A percentile compares a stretch with the other conserved stretches of the same genome.
phyloP scores from a whole-genome alignment of 495 filamentous ascomycete species.

The Aspergillus ostianus region DNA sequence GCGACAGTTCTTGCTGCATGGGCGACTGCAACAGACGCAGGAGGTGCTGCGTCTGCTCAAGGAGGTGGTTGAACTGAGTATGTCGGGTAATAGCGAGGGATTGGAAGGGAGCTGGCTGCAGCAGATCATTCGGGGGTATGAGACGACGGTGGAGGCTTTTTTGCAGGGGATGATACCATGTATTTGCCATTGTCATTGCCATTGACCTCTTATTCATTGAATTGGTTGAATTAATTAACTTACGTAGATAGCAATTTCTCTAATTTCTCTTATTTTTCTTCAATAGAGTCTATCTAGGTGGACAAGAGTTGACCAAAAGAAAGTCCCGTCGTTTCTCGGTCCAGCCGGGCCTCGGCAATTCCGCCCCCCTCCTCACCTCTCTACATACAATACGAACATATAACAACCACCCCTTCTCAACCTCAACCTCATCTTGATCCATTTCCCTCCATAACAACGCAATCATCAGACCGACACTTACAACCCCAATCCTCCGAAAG shows the following conservation, averaged over 20 bases:
- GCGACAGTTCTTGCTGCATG: conserved; percentile 31
- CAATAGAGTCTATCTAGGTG: too few species aligned
- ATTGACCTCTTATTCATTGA: not conserved
- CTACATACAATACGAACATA: too few species aligned
- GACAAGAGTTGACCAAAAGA: too few species aligned
- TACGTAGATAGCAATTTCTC: not conserved
- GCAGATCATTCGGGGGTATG: conserved; percentile 34
- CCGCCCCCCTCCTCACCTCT: not conserved
- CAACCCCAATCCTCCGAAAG: too few species aligned
- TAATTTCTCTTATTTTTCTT: not conserved
- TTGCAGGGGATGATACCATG: conserved; percentile 32
- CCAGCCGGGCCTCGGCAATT: conserved; percentile 15
- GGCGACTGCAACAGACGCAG: conserved; percentile 31
- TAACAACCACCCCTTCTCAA: not conserved
- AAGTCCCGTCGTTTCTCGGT: conserved; percentile 9
- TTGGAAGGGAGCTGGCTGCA: conserved; percentile 27
- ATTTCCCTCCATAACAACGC: conserved; percentile 17
- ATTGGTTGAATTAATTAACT: not conserved
- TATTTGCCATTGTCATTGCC: conserved; percentile 25
- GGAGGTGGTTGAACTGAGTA: conserved; percentile 17
- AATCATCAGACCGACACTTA: conserved; percentile 1
- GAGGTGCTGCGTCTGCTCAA: conserved; percentile 30
- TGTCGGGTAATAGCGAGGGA: conserved; percentile 6
- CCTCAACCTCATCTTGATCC: not conserved
- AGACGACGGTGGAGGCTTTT: conserved; percentile 34